Base-by-base conservation (phyloP, 2,329 filamentous ascomycete genomes). In the Penicillium freii region DNA sequence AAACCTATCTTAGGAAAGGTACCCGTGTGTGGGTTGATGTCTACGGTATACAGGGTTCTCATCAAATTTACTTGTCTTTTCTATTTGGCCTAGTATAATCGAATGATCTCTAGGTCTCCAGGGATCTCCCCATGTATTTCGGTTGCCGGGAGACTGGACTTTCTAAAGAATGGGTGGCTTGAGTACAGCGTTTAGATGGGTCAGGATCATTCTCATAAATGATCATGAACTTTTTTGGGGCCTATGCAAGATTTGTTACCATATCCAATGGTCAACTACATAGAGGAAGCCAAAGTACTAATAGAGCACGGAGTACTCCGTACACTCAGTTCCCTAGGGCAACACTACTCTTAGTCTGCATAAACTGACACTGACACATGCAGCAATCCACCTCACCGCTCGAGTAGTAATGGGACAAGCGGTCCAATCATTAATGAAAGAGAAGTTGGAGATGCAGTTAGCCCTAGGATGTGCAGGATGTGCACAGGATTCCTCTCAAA, bases 1-100 rank as follows among this genome's bases (percentile, higher is more conserved):
- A 71, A 61, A 51, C 54, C 67, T 61, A 15, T 57, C 59, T 67
- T 66, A 51, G 68, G 65, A 60, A 64, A 59, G 53, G 61, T 48
- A 51, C 54, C 60, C 62, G 29, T 29, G 23, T 23, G 23, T 23
- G 23, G 23, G 23, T 51, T 50, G 15, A 34, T 36, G 23, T 47
- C 9, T 11, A n/a, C n/a, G n/a, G n/a, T n/a, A 47, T 31, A 15
- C 31, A 33, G 11, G 7, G 21, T 19, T 21, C n/a, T 17, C 3
- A 21, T 17, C 3, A 21, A 19, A 40, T 31, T 31, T 31, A 4
- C 21, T 19, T 23, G 3, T 23, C 21, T n/a, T 29, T 43, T 29
- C 23, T 48, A 7, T 7, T 34, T 5, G 23, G n/a, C n/a, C n/a
- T 21, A 8, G 23, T 29, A 17, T 44, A 10, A 11, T 44, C 27